Percentiles rank a stretch among this genome's conserved stretches.
Evolutionary conservation across 75 land plant genomes (phyloP).

Genomic region (Sequoiadendron giganteum): DNA sequence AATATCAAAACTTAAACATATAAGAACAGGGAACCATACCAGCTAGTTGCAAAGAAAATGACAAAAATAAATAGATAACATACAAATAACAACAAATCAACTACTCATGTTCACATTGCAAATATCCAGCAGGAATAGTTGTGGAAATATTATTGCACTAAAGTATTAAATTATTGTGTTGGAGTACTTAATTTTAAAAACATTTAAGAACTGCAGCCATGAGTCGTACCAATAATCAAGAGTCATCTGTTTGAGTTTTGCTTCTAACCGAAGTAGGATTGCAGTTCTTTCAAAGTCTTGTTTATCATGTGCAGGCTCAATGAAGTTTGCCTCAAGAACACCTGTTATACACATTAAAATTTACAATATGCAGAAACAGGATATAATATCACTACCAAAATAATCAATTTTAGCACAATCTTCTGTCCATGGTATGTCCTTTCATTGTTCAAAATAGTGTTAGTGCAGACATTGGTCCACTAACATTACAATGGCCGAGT

Average conservation of each 20-base stretch:
- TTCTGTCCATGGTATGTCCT: not conserved
- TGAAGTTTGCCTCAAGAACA: conserved; percentile 88
- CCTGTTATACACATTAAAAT: conserved; percentile 28
- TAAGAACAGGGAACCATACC: not conserved
- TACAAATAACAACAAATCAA: not conserved
- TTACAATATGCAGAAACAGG: not conserved
- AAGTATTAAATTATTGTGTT: not conserved
- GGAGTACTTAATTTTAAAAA: not conserved
- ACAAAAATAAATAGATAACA: not conserved
- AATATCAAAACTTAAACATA: not conserved
- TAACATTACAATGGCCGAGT: not conserved
- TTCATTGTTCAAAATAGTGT: not conserved
- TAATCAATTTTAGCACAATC: not conserved
- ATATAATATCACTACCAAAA: not conserved
- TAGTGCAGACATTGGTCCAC: not conserved
- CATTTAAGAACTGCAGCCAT: not conserved
- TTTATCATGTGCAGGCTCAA: conserved; percentile 96
- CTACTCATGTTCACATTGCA: not conserved
- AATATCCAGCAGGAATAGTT: not conserved
- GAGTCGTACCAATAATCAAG: conserved; percentile 70
- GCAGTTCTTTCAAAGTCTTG: conserved; percentile 92
- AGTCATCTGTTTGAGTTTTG: conserved; percentile 66
- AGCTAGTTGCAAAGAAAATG: not conserved
- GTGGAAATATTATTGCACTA: not conserved
- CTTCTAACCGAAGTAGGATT: conserved; percentile 61